Conservation (phyloP, 2,329 filamentous ascomycete genomes). For the Ascochyta viciae-villosae region DNA sequence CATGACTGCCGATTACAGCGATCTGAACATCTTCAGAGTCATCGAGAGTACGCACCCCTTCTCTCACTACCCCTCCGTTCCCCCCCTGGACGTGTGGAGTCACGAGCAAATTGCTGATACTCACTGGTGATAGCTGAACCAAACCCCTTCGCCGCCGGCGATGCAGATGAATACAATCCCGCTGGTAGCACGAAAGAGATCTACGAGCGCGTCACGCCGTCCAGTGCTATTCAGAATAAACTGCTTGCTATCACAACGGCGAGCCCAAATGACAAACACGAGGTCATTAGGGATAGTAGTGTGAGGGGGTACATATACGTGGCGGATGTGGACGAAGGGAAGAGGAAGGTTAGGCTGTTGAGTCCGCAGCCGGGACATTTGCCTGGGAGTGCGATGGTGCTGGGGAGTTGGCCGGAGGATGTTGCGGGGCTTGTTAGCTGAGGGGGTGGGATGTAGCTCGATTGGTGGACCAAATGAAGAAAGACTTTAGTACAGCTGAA, state of each 20-base stretch:
- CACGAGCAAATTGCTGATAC: background rate
- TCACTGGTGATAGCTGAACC: conserved; percentile 8
- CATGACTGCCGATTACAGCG: conserved; percentile 80
- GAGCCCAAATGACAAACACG: conserved; percentile 70
- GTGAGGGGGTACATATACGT: conserved; percentile 95
- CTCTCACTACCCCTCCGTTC: background rate
- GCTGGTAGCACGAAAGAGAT: conserved; percentile 45
- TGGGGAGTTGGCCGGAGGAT: conserved; percentile 87
- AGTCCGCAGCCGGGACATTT: conserved; percentile 83
- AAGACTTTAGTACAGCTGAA: background rate
- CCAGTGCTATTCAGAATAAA: conserved; percentile 61
- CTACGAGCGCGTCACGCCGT: conserved; percentile 69
- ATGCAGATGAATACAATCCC: conserved; percentile 58
- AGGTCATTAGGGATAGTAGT: conserved; percentile 78
- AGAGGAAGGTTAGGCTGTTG: conserved; percentile 79
- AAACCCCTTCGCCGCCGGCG: conserved; percentile 48
- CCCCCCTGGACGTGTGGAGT: background rate
- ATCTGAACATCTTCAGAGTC: conserved; percentile 75
- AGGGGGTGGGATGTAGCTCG: background rate
- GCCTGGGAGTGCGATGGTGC: conserved; percentile 79
- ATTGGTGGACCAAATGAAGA: background rate
- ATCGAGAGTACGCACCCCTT: conserved; percentile 58
- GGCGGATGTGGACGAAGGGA: conserved; percentile 86
- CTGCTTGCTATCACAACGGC: conserved; percentile 86
- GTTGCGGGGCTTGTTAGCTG: conserved; percentile 72